Evolutionary conservation across 2,329 filamentous ascomycete genomes (phyloP).

Genomic region (Calonectria crousiana): DNA sequence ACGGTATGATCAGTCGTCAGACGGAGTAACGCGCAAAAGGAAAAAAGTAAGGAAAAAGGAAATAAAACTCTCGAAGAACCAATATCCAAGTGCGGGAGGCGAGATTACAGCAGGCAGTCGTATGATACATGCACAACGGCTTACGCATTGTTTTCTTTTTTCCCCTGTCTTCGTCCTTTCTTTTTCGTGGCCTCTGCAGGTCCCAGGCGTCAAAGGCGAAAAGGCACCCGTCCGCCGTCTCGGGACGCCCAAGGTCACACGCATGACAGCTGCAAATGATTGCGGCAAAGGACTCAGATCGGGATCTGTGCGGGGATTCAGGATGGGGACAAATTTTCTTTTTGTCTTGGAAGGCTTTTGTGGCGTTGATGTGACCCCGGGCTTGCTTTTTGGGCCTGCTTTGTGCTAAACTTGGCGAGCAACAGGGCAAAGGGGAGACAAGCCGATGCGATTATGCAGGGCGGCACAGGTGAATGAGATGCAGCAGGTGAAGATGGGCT

Average conservation of each 20-base stretch:
- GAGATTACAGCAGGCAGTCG: constrained; percentile 22
- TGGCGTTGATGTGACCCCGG: background rate
- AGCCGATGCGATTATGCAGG: constrained; percentile 3
- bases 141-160: constrained; percentile 2
- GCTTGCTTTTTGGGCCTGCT: constrained; percentile 28
- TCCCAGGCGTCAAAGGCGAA: background rate
- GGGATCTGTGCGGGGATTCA: constrained; percentile 24
- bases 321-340: background rate
- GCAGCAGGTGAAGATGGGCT: background rate
- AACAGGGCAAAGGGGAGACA: background rate
- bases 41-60: constrained; percentile 7
- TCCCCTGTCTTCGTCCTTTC: constrained; percentile 12
- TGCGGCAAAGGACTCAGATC: constrained; percentile 27
- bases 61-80: background rate
- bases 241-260: constrained; percentile 10
- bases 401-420: constrained; percentile 9
- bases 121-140: constrained; percentile 34
- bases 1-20: constrained; percentile 8
- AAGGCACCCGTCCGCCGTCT: background rate
- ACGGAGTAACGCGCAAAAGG: background rate
- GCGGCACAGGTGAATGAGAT: background rate
- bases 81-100: background rate
- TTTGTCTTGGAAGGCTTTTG: constrained; percentile 10
- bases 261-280: constrained; percentile 20
- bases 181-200: background rate